phyloP scores from a whole-genome alignment of 495 filamentous ascomycete genomes.

The Talaromyces wortmannii region DNA sequence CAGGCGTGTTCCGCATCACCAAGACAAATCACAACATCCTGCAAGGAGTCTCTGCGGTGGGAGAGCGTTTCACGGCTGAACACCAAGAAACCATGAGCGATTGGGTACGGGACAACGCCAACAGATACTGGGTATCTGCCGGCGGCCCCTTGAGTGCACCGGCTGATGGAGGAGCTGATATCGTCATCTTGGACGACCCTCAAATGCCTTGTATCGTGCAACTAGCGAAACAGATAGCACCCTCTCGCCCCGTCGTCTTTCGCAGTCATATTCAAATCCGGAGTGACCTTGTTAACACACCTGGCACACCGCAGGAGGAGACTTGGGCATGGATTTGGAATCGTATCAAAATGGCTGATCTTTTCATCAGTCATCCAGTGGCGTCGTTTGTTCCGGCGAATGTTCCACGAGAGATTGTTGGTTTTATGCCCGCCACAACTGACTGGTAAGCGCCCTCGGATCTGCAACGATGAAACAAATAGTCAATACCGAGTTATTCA shows the following conservation, averaged over 20 bases:
- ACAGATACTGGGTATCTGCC: conserved; percentile 65
- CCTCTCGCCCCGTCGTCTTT: conserved; percentile 70
- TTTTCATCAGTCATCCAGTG: conserved; percentile 84
- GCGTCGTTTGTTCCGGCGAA: conserved; percentile 65
- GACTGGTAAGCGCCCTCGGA: conserved; percentile 52
- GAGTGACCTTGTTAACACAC: conserved; percentile 57
- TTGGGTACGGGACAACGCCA: conserved; percentile 75
- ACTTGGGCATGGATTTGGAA: conserved; percentile 76
- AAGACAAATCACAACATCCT: conserved; percentile 93
- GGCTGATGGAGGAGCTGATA: conserved; percentile 68
- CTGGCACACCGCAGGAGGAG: conserved; percentile 62
- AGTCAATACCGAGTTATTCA: conserved; percentile 9
- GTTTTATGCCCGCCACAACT: conserved; percentile 77
- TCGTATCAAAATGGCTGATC: conserved; percentile 61
- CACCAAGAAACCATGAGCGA: conserved; percentile 55
- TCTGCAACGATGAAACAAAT: not conserved
- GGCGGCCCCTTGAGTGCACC: conserved; percentile 63
- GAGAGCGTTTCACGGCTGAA: conserved; percentile 52
- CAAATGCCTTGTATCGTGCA: conserved; percentile 83
- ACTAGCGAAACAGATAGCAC: conserved; percentile 63
- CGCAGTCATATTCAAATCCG: conserved; percentile 83
- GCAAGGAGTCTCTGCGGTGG: conserved; percentile 66
- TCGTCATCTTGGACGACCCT: conserved; percentile 78
- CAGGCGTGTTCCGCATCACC: conserved; percentile 79
- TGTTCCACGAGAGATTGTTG: conserved; percentile 61